These are phyloP conservation scores for Tilletia setariae DNA, from an alignment of 1,284 basidiomycete species.

Conservation along the genomic window DNA sequence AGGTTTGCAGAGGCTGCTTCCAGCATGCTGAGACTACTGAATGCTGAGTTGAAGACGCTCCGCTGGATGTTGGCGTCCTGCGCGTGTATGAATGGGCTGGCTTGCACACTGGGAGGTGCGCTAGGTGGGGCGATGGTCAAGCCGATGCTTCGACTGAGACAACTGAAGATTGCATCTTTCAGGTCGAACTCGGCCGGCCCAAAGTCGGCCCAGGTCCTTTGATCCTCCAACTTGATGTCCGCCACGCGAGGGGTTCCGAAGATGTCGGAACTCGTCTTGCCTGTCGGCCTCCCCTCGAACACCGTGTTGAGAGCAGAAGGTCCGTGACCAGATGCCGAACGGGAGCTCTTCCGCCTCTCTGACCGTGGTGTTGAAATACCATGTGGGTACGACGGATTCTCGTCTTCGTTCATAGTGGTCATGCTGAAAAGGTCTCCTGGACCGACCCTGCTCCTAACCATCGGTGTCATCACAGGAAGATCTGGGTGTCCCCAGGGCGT, in stretches of 20 bases:
- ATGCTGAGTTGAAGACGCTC: slow-evolving; percentile 69
- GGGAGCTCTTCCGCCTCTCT: slow-evolving; percentile 6
- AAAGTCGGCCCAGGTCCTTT: slow-evolving; percentile 15
- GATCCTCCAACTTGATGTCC: slow-evolving; percentile 13
- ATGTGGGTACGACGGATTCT: slow-evolving; percentile 23
- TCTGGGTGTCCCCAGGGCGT: slow-evolving; percentile 47
- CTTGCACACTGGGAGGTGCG: slow-evolving; percentile 43
- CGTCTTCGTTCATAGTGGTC: slow-evolving; percentile 47
- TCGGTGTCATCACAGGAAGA: slow-evolving; percentile 45
- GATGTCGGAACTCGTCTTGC: slow-evolving; percentile 13
- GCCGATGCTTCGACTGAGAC: slow-evolving; percentile 95
- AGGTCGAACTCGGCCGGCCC: slow-evolving; percentile 72
- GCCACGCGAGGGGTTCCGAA: background rate
- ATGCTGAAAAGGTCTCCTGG: slow-evolving; percentile 61
- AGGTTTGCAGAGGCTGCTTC: slow-evolving; percentile 50
- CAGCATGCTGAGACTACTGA: slow-evolving; percentile 73
- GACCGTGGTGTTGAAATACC: slow-evolving; percentile 13
- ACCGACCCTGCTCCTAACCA: slow-evolving; percentile 45
- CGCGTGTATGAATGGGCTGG: slow-evolving; percentile 41
- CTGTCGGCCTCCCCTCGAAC: slow-evolving; percentile 1
- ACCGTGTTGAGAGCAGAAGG: slow-evolving; percentile 3
- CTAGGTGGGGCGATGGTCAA: slow-evolving; percentile 58
- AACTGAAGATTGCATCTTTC: slow-evolving; percentile 89
- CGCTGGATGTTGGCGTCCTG: slow-evolving; percentile 33
- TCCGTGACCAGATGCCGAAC: background rate